Evolutionary conservation across 768 basidiomycete species (phyloP).

Genomic region (Megacollybia marginata): DNA sequence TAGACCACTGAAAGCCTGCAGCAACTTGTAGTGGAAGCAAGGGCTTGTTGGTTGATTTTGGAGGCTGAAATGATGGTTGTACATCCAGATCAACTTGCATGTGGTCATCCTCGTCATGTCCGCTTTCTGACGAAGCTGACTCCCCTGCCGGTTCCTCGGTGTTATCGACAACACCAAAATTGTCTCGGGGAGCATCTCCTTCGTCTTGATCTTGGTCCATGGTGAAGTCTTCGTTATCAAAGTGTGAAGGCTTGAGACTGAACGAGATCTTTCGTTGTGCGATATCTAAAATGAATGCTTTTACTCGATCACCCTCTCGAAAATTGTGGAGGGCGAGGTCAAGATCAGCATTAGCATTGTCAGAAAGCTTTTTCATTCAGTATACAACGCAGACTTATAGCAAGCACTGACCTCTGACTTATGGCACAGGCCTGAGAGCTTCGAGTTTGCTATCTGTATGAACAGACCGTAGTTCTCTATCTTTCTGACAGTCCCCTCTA

Average conservation of each 20-base stretch:
- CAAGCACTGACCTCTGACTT: constrained; percentile 67
- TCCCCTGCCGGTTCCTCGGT: constrained; percentile 3
- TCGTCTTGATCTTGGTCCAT: constrained; percentile 17
- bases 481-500: constrained; percentile 71
- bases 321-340: constrained; percentile 72
- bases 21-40: constrained; percentile 41
- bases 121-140: constrained; percentile 1
- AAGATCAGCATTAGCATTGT: constrained; percentile 78
- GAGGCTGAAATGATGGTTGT: constrained; percentile 15
- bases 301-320: constrained; percentile 81
- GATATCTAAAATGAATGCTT: constrained; percentile 65
- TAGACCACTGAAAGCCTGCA: constrained; percentile 71
- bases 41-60: constrained; percentile 9
- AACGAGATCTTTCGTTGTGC: constrained; percentile 77
- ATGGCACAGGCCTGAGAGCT: constrained; percentile 87
- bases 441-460: constrained; percentile 79
- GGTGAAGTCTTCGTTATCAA: constrained; percentile 56
- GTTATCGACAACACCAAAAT: constrained; percentile 9
- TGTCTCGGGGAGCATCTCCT: constrained; percentile 3
- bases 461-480: constrained; percentile 91
- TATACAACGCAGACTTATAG: not conserved
- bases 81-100: constrained; percentile 40
- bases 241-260: constrained; percentile 86
- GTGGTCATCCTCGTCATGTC: constrained; percentile 18
- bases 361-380: constrained; percentile 58